Evolutionary conservation across 2,329 filamentous ascomycete genomes (phyloP), one percentile per base, ranked within the genome.

Genomic region (Cladophialophora chaetospira): DNA sequence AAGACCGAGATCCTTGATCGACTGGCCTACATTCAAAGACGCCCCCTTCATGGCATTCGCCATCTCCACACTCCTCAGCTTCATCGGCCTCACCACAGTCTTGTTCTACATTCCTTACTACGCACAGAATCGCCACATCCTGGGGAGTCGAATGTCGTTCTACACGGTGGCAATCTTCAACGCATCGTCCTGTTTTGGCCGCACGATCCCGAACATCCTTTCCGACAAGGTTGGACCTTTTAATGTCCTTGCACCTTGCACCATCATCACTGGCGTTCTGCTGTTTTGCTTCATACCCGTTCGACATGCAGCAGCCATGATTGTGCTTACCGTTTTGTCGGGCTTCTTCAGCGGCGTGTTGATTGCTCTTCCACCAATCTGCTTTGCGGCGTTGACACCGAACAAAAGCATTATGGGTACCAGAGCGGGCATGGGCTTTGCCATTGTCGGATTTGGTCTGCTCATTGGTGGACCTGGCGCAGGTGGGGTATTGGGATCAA

Each of bases 151-250:
- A 0, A 70, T 88, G 1, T 82, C 84, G 0, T 87, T 84, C 63
- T 89, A 88, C 66, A 76, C 88, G 15, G 72, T 89, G 4, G 79
- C 86, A 2, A 83, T 89, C 57, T 75, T 88, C 63, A 89, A 89
- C 66, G 82, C 77, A 0, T 81, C 84, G 21, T 58, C 55, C 6
- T 33, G 46, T 25, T 76, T 83, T 23, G 84, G 84, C 0, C 79
- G 83, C 13, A 76, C 85, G 33, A 70, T 82, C 2, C 83, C 84
- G 0, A 83, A 82, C 5, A 71, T 84, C 35, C 64, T 87, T 19
- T 83, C 80, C 0, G 83, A 87, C 61, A 80, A 78, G 54, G 74
- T 74, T 38, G 83, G 84, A 0, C 75, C 79, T 0, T 58, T 87
- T 1, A 85, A 87, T 65, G 72, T 81, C 55, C 71, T 81, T 52